A percentile compares a stretch with the other conserved stretches of the same genome.
These are phyloP conservation scores for Penicillium sp. DNA, from an alignment of 2,329 filamentous ascomycete genomes.

Conservation along the genomic window DNA sequence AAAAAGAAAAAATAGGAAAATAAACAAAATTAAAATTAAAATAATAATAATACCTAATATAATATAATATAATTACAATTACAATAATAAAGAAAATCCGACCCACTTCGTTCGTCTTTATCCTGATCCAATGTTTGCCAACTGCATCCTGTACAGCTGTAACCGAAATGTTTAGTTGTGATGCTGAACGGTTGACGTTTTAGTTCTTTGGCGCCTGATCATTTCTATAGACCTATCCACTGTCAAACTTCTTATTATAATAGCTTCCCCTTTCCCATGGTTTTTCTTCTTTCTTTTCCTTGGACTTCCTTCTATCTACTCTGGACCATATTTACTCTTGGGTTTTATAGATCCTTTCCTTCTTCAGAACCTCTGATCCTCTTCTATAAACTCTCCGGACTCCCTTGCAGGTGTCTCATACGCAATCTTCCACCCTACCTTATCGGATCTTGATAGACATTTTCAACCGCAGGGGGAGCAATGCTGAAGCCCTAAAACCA, in stretches of 20 bases:
- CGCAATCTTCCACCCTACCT: constrained; percentile 16
- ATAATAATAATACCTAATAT: not conserved
- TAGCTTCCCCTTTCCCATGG: constrained; percentile 28
- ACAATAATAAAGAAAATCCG: constrained; percentile 14
- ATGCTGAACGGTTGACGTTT: constrained; percentile 36
- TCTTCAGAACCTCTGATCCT: constrained; percentile 7
- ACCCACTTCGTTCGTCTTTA: constrained; percentile 31
- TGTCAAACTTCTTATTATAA: constrained; percentile 29
- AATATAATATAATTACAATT: not conserved
- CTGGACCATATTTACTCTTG: constrained; percentile 10
- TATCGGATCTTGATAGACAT: constrained; percentile 20
- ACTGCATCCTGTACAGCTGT: constrained; percentile 41
- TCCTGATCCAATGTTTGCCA: constrained; percentile 37
- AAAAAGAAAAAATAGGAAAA: constrained; percentile 1
- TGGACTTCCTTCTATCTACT: constrained; percentile 16
- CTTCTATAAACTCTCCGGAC: constrained; percentile 2
- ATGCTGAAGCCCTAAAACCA: constrained; percentile 30
- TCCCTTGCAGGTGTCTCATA: constrained; percentile 29
- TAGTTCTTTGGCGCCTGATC: constrained; percentile 34
- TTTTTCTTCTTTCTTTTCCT: constrained; percentile 2
- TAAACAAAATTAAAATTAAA: constrained; percentile 7
- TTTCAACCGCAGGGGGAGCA: constrained; percentile 29
- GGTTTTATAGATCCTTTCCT: constrained; percentile 28
- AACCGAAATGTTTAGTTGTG: constrained; percentile 32
- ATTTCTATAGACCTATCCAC: constrained; percentile 37